Conservation (phyloP, 2,329 filamentous ascomycete genomes). For the Alternaria infectoria region DNA sequence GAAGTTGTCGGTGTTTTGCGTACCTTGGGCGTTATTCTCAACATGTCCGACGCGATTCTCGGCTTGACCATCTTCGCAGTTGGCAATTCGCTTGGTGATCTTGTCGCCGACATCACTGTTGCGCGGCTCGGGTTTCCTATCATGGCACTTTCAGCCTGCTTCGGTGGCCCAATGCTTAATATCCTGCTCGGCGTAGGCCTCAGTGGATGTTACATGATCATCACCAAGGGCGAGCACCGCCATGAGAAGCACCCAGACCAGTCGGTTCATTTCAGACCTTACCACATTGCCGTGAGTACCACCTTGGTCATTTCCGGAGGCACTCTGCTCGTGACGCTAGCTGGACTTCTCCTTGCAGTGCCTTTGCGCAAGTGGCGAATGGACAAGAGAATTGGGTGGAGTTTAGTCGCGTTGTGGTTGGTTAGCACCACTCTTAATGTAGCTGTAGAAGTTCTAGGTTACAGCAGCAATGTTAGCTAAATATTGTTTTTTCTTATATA, state of each 20-base stretch:
- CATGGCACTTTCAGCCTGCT: conserved; percentile 94
- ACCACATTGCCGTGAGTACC: conserved; percentile 81
- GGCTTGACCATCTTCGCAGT: conserved; percentile 96
- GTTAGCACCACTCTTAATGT: conserved; percentile 83
- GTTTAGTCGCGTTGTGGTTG: conserved; percentile 79
- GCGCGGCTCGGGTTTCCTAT: conserved; percentile 92
- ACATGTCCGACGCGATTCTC: conserved; percentile 92
- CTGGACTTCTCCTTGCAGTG: conserved; percentile 78
- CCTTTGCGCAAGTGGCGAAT: conserved; percentile 58
- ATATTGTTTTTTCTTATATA: not conserved
- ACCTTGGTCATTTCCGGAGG: conserved; percentile 84
- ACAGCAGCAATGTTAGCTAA: conserved; percentile 39
- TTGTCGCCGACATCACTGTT: conserved; percentile 94
- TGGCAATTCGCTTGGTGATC: conserved; percentile 90
- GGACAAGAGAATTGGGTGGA: conserved; percentile 68
- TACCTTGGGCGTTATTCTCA: conserved; percentile 86
- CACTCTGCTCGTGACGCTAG: conserved; percentile 80
- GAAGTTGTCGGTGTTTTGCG: conserved; percentile 97
- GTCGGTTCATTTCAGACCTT: conserved; percentile 73
- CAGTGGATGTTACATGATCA: conserved; percentile 85
- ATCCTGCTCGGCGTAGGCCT: conserved; percentile 95
- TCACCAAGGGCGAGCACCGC: conserved; percentile 69
- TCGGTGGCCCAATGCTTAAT: conserved; percentile 98
- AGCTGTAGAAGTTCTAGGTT: conserved; percentile 69
- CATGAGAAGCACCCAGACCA: conserved; percentile 71